A percentile compares a stretch with the other conserved stretches of the same genome.
phyloP scores from a whole-genome alignment of 2,329 filamentous ascomycete genomes.

The Drechslerella stenobrocha region DNA sequence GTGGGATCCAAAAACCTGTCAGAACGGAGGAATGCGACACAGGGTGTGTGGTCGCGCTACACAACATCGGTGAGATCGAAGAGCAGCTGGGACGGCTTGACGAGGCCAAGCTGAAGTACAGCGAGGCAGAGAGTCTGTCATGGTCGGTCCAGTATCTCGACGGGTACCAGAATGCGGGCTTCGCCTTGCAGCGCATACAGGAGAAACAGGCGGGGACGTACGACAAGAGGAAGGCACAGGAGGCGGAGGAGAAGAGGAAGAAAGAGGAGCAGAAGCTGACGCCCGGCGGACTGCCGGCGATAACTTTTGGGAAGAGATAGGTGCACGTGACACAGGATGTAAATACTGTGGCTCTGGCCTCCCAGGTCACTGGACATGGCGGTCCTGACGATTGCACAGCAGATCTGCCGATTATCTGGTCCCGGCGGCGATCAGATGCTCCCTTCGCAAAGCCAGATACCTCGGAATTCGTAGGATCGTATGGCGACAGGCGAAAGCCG shows the following conservation, averaged over 20 bases:
- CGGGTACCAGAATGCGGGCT: conserved; percentile 26
- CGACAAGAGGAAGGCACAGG: conserved; percentile 7
- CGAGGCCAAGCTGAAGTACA: conserved; percentile 70
- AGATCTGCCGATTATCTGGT: too few species aligned
- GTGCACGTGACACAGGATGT: too few species aligned
- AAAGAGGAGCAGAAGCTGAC: conserved; percentile 1
- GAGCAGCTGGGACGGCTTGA: conserved; percentile 69
- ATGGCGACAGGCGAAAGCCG: too few species aligned
- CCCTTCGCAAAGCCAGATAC: too few species aligned
- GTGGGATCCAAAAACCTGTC: conserved; percentile 66
- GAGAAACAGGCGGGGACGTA: conserved; percentile 22
- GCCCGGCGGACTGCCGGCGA: not conserved
- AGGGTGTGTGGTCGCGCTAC: conserved; percentile 79
- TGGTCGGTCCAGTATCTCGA: conserved; percentile 55
- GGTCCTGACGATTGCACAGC: too few species aligned
- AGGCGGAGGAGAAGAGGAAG: conserved; percentile 13
- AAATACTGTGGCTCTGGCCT: too few species aligned
- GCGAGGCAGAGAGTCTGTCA: conserved; percentile 67
- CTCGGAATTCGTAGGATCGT: too few species aligned
- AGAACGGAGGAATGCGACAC: conserved; percentile 79
- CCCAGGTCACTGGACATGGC: too few species aligned
- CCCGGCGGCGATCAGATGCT: too few species aligned
- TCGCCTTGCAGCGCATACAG: conserved; percentile 29
- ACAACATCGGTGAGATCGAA: conserved; percentile 82
- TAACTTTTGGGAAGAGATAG: not conserved